Conservation (phyloP, 1,284 basidiomycete genomes). For the Apiotrichum gracile region DNA sequence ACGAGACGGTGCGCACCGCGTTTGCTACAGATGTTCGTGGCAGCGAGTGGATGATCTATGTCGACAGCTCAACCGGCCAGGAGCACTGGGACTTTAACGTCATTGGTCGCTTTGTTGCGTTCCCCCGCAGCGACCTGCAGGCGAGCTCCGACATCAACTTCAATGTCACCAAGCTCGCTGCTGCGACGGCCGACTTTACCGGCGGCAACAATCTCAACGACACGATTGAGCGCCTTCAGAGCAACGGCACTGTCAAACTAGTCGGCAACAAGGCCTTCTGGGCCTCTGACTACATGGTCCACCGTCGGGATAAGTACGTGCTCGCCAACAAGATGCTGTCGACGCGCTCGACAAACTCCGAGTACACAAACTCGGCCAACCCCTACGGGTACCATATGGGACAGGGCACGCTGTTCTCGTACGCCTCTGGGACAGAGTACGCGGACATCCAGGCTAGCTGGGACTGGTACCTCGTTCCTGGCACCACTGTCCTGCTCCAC, state of each 20-base stretch:
- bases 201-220: slow-evolving; percentile 49
- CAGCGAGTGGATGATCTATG: slow-evolving; percentile 60
- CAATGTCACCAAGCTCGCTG: slow-evolving; percentile 54
- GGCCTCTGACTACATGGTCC: slow-evolving; percentile 62
- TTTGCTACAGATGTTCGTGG: slow-evolving; percentile 55
- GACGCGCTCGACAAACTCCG: slow-evolving; percentile 57
- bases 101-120: slow-evolving; percentile 59
- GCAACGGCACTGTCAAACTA: slow-evolving; percentile 43
- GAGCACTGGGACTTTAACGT: slow-evolving; percentile 44
- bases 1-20: slow-evolving; percentile 45
- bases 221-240: slow-evolving; percentile 48
- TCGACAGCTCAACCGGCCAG: slow-evolving; percentile 31
- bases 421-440: slow-evolving; percentile 60
- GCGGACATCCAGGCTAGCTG: slow-evolving; percentile 61
- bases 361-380: slow-evolving; percentile 58
- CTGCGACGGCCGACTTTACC: slow-evolving; percentile 19
- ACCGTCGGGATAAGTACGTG: slow-evolving; percentile 57
- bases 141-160: slow-evolving; percentile 57
- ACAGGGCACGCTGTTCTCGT: slow-evolving; percentile 60
- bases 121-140: slow-evolving; percentile 58
- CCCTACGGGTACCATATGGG: slow-evolving; percentile 62
- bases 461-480: slow-evolving; percentile 69
- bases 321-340: slow-evolving; percentile 63
- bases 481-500: slow-evolving; percentile 59
- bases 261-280: slow-evolving; percentile 62